A percentile compares a stretch with the other conserved stretches of the same genome.
These are phyloP conservation scores for Ophiostoma pallidulum DNA, from an alignment of 2,329 filamentous ascomycete species.

Conservation along the genomic window DNA sequence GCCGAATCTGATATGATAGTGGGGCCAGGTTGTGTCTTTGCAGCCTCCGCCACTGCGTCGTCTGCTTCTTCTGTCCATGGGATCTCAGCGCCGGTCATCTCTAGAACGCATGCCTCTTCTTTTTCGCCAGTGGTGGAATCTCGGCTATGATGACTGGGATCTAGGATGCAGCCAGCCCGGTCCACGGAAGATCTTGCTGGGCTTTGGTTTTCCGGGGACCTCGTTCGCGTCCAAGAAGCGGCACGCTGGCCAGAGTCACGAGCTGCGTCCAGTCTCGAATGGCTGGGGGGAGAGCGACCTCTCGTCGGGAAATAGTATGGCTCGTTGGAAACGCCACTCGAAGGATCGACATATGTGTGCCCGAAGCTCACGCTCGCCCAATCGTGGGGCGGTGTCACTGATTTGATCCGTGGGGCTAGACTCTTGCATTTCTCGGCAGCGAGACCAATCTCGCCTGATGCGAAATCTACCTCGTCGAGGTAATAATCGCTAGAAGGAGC, in stretches of 20 bases:
- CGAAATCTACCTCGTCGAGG: background rate
- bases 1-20: no score
- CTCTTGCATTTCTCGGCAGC: slow-evolving; percentile 26
- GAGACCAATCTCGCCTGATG: slow-evolving; percentile 28
- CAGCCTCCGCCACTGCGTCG: no score
- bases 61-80: no score
- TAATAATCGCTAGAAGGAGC: background rate
- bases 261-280: slow-evolving; percentile 20
- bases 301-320: slow-evolving; percentile 37
- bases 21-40: no score
- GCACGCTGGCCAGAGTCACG: background rate
- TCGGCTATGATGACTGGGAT: no score
- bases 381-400: slow-evolving; percentile 32
- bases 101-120: no score
- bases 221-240: slow-evolving; percentile 1
- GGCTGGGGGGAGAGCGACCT: slow-evolving; percentile 46
- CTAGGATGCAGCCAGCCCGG: no score
- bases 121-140: no score
- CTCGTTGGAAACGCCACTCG: slow-evolving; percentile 29
- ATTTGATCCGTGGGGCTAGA: slow-evolving; percentile 27
- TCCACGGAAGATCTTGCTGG: no score
- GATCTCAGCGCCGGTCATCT: no score
- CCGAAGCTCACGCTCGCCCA: slow-evolving; percentile 33
- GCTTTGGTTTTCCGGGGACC: background rate
- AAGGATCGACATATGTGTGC: slow-evolving; percentile 29